Evolutionary conservation across 139 green algal genomes (phyloP), one percentile per base, ranked within the genome.

Genomic region (Auxenochlorella pyrenoidosa): DNA sequence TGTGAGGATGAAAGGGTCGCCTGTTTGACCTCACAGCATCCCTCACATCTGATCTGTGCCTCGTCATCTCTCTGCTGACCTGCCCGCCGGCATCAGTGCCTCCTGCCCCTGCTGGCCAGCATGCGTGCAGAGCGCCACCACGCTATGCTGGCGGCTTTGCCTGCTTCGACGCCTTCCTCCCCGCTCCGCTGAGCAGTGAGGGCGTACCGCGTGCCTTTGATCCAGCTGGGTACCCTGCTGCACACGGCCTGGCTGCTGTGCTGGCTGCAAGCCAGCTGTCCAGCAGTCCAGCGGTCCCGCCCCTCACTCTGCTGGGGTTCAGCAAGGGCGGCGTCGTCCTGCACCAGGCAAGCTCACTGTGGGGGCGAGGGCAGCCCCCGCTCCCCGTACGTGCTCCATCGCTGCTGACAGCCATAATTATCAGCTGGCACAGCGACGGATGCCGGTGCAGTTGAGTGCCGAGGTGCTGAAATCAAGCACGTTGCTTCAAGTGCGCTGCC

Each of bases 321-420:
- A 93, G 86, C 85, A 95, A 96, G 43, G 92, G 92, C 36, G 91
- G 86, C 36, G 82, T 95, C 18, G 90, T 95, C 43, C 75, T 95
- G 24, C 95, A 95, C 38, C 93, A 95, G 91, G 83, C 75, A n/a
- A 24, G 40, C 40, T 54, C 40, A 15, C 76, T 22, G 21, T 44
- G 19, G 19, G 6, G 28, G 18, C 30, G 41, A 6, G 44, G 24
- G 30, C 18, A 43, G 75, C 1, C 26, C 18, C 2, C 16, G 3
- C 54, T 3, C 54, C 18, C 54, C 3, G 2, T 24, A 63, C 54
- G 54, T 63, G 13, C 18, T 8, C 16, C 22, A 13, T 1, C 16
- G 38, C 63, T 71, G 63, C 54, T 63, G 54, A 26, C 54, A 63
- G 47, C 47, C 47, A 58, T 6, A 58, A 59, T 36, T n/a, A n/a